A percentile compares a stretch with the other conserved stretches of the same genome.
Conservation (phyloP, 129 eudicot genomes). For the Chrysanthemum lavandulifolium region DNA sequence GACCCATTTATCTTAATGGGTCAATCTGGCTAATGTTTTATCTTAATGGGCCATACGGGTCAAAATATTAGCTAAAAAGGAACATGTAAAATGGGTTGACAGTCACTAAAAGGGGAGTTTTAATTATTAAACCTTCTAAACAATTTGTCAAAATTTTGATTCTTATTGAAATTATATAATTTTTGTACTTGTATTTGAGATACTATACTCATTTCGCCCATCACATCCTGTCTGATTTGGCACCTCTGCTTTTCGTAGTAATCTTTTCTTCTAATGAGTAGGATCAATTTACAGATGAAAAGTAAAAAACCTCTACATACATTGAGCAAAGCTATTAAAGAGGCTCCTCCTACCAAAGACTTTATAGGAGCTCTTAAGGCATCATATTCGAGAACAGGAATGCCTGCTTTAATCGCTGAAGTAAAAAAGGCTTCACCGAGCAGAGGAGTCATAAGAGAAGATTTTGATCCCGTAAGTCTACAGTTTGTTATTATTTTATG, state of each 20-base stretch:
- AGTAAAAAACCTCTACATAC: slow-evolving; percentile 48
- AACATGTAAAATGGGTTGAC: not conserved
- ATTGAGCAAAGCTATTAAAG: slow-evolving; percentile 46
- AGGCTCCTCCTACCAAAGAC: slow-evolving; percentile 70
- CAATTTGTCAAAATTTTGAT: not conserved
- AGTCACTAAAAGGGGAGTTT: not conserved
- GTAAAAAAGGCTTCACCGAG: slow-evolving; percentile 98
- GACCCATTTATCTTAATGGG: not conserved
- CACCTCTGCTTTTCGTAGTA: not conserved
- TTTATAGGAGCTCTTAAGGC: slow-evolving; percentile 76
- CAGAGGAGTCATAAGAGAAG: slow-evolving; percentile 88
- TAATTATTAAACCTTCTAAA: not conserved
- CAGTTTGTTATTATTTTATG: not conserved
- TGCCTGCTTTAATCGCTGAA: slow-evolving; percentile 95
- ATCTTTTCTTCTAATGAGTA: slow-evolving; percentile 8
- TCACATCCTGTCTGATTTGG: not conserved
- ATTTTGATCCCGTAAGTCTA: slow-evolving; percentile 84
- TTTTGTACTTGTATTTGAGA: not conserved
- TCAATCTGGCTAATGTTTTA: not conserved
- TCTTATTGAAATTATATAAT: not conserved
- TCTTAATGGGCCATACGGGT: not conserved
- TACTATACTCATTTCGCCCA: not conserved
- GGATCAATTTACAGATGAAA: slow-evolving; percentile 52
- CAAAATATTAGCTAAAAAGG: not conserved
- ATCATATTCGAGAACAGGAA: slow-evolving; percentile 60